A percentile compares a stretch with the other conserved stretches of the same genome.
These are phyloP conservation scores for Boletellus emodensis DNA, from an alignment of 768 basidiomycete species.

Conservation along the genomic window DNA sequence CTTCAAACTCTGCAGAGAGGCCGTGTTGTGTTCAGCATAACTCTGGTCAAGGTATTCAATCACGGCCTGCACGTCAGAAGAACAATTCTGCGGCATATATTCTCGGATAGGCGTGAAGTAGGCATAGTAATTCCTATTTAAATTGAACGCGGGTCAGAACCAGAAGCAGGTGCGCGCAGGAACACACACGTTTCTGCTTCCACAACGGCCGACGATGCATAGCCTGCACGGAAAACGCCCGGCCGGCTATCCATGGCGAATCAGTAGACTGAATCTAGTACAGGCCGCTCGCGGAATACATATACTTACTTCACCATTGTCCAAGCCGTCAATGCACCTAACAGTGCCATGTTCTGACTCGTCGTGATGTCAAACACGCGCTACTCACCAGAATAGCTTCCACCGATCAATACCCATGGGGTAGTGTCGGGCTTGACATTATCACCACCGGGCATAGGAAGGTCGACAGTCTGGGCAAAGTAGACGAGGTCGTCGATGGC, in stretches of 20 bases:
- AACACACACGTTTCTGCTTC: slow-evolving; percentile 39
- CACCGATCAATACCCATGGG: slow-evolving; percentile 42
- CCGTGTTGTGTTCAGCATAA: slow-evolving; percentile 41
- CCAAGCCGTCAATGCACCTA: slow-evolving; percentile 52
- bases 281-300: background rate
- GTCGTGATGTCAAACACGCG: background rate
- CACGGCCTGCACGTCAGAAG: slow-evolving; percentile 63
- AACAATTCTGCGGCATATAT: slow-evolving; percentile 70
- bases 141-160: background rate
- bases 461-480: slow-evolving; percentile 60
- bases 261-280: background rate
- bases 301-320: slow-evolving; percentile 59
- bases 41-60: slow-evolving; percentile 58
- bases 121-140: slow-evolving; percentile 26
- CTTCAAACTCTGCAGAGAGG: slow-evolving; percentile 53
- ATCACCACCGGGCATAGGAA: slow-evolving; percentile 66
- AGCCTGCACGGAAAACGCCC: slow-evolving; percentile 39
- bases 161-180: background rate
- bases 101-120: slow-evolving; percentile 71
- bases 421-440: slow-evolving; percentile 50
- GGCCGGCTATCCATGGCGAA: slow-evolving; percentile 31
- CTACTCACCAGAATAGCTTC: slow-evolving; percentile 37
- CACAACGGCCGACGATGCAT: slow-evolving; percentile 45
- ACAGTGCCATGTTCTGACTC: background rate
- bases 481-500: slow-evolving; percentile 70